Evolutionary conservation across 441 rosid species (phyloP), one percentile per base, ranked within the genome.

Genomic region (Populus hybrid): DNA sequence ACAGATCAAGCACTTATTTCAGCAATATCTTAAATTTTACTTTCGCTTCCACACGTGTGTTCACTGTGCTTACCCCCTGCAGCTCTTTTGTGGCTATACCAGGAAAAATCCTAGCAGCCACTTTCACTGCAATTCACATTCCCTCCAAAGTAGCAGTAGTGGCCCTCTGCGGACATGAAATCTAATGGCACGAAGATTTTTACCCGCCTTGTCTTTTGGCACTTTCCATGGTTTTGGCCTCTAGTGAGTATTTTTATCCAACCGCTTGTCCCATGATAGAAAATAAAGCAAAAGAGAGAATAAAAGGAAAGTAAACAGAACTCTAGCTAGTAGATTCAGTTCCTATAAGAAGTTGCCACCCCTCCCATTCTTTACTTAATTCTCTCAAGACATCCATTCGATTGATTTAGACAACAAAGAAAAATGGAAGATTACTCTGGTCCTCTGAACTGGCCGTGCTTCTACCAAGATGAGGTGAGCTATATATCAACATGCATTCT

Each of bases 341-440:
- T 29, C 31, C 66, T 85, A 81, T 83, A 85, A 86, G 76, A 80
- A 68, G 83, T 72, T 18, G 36, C 2, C 77, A 31, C 38, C 77
- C n/a, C 64, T 23, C 29, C 56, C 61, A 12, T 10, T 42, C 63
- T 64, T 8, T 20, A 3, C 31, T 29, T 29, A 40, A n/a, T 14
- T 61, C 20, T 4, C 21, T 29, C 42, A 65, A 72, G 63, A 29
- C n/a, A 26, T 68, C 66, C 65, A 2, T 14, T 35, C 1, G 6
- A 14, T 24, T 8, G 16, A 29, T 73, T n/a, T 26, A 72, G 20
- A 45, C 70, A 69, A 21, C 14, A 8, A 6, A 26, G 6, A 71
- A 23, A 61, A 73, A 90, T 90, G 94, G 92, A 88, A 56, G 91
- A 87, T 36, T 81, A 82, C 74, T 87, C 82, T 81, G 82, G 83